These are phyloP conservation scores for Bipolaris cookei DNA, from an alignment of 2,329 filamentous ascomycete species.

Conservation along the genomic window DNA sequence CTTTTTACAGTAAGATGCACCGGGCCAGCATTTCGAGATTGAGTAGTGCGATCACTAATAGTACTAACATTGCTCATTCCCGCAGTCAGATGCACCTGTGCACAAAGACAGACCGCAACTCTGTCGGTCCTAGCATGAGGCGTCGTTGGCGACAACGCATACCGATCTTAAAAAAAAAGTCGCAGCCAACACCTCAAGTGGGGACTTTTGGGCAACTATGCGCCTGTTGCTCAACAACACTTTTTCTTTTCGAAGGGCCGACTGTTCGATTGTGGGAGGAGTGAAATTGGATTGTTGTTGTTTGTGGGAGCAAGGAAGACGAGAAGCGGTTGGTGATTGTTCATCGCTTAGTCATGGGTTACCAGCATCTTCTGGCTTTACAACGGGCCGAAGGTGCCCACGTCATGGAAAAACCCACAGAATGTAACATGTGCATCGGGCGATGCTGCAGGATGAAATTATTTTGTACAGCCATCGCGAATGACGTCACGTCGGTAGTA, in stretches of 20 bases:
- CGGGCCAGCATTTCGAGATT: background rate
- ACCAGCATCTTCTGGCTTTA: background rate
- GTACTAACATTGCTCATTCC: background rate
- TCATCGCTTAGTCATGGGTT: background rate
- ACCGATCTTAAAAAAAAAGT: background rate
- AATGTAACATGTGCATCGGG: background rate
- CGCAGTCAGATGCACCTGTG: background rate
- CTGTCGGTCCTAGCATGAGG: background rate
- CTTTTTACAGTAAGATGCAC: background rate
- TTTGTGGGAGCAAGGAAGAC: background rate
- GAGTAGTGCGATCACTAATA: too few relatives aligned
- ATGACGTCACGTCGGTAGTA: constrained; percentile 26
- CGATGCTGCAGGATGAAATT: constrained; percentile 2
- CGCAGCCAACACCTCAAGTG: background rate
- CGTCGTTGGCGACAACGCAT: constrained; percentile 3
- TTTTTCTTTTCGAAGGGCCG: constrained; percentile 1
- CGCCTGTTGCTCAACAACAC: background rate
- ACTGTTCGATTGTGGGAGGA: background rate
- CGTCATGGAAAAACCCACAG: constrained; percentile 2
- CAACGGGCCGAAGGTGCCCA: background rate
- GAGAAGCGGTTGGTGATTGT: background rate
- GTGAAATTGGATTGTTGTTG: background rate
- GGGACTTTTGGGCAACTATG: background rate
- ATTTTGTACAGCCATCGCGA: constrained; percentile 10
- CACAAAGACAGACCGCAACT: constrained; percentile 2